These are phyloP conservation scores for Chrysanthemum lavandulifolium DNA, from an alignment of 129 eudicot genomes.

Conservation along the genomic window DNA sequence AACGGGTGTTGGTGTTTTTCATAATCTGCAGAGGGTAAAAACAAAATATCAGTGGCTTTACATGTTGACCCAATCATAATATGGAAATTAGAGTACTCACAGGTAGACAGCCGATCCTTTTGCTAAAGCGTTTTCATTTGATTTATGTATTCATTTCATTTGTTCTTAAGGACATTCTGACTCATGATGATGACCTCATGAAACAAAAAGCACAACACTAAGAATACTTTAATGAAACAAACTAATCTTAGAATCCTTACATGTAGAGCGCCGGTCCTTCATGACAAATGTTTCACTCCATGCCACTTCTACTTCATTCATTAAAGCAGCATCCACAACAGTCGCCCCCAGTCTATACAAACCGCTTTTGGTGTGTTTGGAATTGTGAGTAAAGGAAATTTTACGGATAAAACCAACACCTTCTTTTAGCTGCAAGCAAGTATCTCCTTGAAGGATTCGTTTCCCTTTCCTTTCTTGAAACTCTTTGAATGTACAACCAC, in stretches of 20 bases:
- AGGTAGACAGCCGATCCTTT: too few species aligned
- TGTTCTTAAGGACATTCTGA: too few species aligned
- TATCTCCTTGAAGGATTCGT: slow-evolving; percentile 42
- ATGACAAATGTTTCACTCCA: slow-evolving; percentile 48
- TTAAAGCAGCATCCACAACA: slow-evolving; percentile 26
- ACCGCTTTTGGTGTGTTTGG: slow-evolving; percentile 37
- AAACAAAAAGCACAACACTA: too few species aligned
- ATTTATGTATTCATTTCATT: too few species aligned
- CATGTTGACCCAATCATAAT: too few species aligned
- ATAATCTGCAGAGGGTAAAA: slow-evolving; percentile 40
- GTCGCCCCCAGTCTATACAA: slow-evolving; percentile 53
- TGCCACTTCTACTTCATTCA: slow-evolving; percentile 48
- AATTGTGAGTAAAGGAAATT: slow-evolving; percentile 39
- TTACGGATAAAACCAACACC: slow-evolving; percentile 40
- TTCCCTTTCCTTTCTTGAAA: slow-evolving; percentile 44
- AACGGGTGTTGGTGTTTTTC: slow-evolving; percentile 56
- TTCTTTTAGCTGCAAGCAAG: slow-evolving; percentile 37
- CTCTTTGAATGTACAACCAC: slow-evolving; percentile 40
- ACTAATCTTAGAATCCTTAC: slow-evolving; percentile 33
- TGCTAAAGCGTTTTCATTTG: too few species aligned
- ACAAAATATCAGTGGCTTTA: background rate
- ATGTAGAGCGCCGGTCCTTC: slow-evolving; percentile 38
- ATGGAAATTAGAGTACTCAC: too few species aligned
- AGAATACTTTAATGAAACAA: too few species aligned
- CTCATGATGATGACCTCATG: too few species aligned